Percentiles rank a stretch among this genome's conserved stretches.
Conservation (phyloP, 2,329 filamentous ascomycete genomes). For the Botrytis sinoallii region DNA sequence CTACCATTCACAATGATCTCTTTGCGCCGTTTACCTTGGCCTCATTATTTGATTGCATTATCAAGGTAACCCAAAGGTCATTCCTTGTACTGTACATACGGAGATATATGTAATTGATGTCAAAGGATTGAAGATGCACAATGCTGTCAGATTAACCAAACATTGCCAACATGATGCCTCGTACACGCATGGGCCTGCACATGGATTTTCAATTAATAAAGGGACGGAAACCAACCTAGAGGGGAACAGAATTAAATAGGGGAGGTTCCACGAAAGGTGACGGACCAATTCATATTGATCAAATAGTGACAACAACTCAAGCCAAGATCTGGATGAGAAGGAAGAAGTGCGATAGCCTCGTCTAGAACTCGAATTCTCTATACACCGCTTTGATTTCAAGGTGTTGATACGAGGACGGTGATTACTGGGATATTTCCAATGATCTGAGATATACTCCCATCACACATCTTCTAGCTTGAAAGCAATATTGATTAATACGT, state of each 20-base stretch:
- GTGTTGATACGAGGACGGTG: conserved; percentile 7
- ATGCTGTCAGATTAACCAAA: conserved; percentile 20
- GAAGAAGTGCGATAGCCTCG: conserved; percentile 12
- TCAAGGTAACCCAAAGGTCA: conserved; percentile 16
- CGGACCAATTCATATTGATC: background rate
- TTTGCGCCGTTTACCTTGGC: conserved; percentile 14
- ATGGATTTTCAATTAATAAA: conserved; percentile 16
- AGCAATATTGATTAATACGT: conserved; percentile 7
- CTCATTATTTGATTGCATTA: conserved; percentile 9
- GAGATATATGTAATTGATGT: conserved; percentile 9
- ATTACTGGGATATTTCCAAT: background rate
- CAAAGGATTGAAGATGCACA: conserved; percentile 20
- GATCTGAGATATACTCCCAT: background rate
- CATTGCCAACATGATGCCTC: conserved; percentile 13
- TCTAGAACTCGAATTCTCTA: conserved; percentile 12
- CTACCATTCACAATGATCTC: conserved; percentile 16
- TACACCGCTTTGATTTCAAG: conserved; percentile 15
- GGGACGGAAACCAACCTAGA: conserved; percentile 19
- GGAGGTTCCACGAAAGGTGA: conserved; percentile 14
- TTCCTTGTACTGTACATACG: conserved; percentile 15
- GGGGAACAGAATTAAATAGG: conserved; percentile 18
- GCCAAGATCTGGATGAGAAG: conserved; percentile 17
- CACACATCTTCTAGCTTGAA: background rate
- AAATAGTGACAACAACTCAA: conserved; percentile 13
- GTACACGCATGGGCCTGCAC: conserved; percentile 19